Percentiles rank a stretch among this genome's conserved stretches.
These are phyloP conservation scores for Stramenopiles sp. DNA, from an alignment of 352 stramenopile genomes.

Conservation along the genomic window DNA sequence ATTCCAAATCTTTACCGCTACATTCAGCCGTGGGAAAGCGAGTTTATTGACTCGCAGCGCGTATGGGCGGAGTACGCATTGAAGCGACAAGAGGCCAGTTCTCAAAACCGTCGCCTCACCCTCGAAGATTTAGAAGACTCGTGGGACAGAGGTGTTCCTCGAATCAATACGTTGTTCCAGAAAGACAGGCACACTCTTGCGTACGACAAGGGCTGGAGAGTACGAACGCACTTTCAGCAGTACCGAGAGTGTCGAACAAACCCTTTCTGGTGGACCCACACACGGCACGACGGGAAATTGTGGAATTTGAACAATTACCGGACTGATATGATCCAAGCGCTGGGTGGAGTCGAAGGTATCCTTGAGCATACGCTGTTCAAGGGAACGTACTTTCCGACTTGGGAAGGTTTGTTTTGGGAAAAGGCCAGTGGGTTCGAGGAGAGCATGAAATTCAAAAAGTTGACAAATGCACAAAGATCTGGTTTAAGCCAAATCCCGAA, in stretches of 20 bases:
- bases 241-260: conserved; percentile 94
- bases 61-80: conserved; percentile 99
- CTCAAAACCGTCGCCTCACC: conserved; percentile 92
- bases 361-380: conserved; percentile 99
- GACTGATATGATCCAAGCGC: conserved; percentile 98
- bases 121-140: conserved; percentile 98
- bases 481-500: conserved; percentile 99
- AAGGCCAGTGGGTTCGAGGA: conserved; percentile 78
- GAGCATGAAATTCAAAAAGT: conserved; percentile 98
- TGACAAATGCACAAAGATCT: conserved; percentile 96
- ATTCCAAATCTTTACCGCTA: conserved; percentile 99
- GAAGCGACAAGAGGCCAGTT: conserved; percentile 96
- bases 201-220: conserved; percentile 98
- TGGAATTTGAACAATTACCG: conserved; percentile 99
- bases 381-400: conserved; percentile 98
- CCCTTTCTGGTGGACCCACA: conserved; percentile 97
- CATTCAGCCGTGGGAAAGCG: conserved; percentile 88
- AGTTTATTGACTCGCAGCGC: conserved; percentile 97
- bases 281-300: conserved; percentile 95
- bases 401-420: conserved; percentile 99
- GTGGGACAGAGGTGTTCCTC: conserved; percentile 93
- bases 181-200: conserved; percentile 94
- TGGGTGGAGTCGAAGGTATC: conserved; percentile 97
- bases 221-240: conserved; percentile 94
- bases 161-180: conserved; percentile 57